A percentile compares a stretch with the other conserved stretches of the same genome.
These are phyloP conservation scores for Ustilago tritici DNA, from an alignment of 1,284 basidiomycete species.

Conservation along the genomic window DNA sequence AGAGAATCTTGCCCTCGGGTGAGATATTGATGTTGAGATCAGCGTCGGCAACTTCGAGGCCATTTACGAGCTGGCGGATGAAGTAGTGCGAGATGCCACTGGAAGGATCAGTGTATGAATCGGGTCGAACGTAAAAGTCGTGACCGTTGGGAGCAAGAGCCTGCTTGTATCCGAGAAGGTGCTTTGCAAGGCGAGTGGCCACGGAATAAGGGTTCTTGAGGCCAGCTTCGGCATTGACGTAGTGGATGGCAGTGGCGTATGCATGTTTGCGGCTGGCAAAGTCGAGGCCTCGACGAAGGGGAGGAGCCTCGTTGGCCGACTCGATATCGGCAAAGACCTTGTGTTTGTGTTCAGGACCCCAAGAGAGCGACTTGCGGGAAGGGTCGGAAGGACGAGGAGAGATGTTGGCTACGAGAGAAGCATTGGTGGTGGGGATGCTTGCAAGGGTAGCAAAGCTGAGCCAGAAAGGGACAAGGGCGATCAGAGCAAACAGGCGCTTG, in stretches of 20 bases:
- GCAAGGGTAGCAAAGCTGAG: constrained; percentile 39
- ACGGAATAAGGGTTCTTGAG: constrained; percentile 48
- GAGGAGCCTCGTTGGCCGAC: constrained; percentile 23
- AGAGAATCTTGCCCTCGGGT: constrained; percentile 53
- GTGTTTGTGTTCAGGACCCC: constrained; percentile 54
- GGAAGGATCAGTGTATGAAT: constrained; percentile 58
- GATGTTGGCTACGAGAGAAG: constrained; percentile 19
- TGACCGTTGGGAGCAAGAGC: constrained; percentile 40
- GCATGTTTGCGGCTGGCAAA: constrained; percentile 39
- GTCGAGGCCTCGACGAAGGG: constrained; percentile 19
- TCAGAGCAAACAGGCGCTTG: constrained; percentile 47
- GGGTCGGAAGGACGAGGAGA: constrained; percentile 39
- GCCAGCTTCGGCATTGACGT: constrained; percentile 45
- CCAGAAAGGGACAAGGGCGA: constrained; percentile 53
- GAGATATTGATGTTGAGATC: constrained; percentile 59
- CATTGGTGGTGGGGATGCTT: constrained; percentile 17
- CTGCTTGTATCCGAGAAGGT: constrained; percentile 40
- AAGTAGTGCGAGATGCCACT: constrained; percentile 59
- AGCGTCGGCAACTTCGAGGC: constrained; percentile 56
- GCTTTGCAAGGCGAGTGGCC: constrained; percentile 49
- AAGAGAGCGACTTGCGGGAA: constrained; percentile 56
- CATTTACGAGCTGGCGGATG: constrained; percentile 58
- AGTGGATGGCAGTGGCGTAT: constrained; percentile 42
- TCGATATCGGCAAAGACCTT: constrained; percentile 47
- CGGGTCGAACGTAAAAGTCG: constrained; percentile 57